These are phyloP conservation scores for Scortechinia acanthostroma DNA, from an alignment of 2,329 filamentous ascomycete genomes.

Conservation along the genomic window DNA sequence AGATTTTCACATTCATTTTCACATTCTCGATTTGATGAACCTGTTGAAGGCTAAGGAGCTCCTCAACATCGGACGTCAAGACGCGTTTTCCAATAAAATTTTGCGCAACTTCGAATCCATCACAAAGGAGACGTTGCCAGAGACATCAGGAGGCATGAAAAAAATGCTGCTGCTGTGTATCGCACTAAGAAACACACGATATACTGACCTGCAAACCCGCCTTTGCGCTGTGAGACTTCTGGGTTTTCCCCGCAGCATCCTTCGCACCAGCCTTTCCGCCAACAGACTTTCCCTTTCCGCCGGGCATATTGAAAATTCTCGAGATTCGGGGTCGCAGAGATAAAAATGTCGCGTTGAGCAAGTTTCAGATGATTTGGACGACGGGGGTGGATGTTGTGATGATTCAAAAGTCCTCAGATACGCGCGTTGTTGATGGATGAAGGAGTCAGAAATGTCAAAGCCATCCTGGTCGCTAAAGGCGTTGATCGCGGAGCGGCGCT, in stretches of 20 bases:
- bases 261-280: constrained; percentile 30
- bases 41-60: too few relatives aligned
- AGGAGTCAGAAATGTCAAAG: background rate
- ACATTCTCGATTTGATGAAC: too few relatives aligned
- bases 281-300: constrained; percentile 83
- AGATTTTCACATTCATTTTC: too few relatives aligned
- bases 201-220: constrained; percentile 85
- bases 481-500: background rate
- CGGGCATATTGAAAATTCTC: constrained; percentile 29
- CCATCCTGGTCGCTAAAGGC: background rate
- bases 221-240: constrained; percentile 91
- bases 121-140: too few relatives aligned
- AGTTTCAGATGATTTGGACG: background rate
- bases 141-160: too few relatives aligned
- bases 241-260: constrained; percentile 71
- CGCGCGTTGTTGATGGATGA: background rate
- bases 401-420: background rate
- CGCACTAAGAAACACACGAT: too few relatives aligned
- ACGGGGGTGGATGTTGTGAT: background rate
- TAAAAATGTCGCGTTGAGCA: background rate
- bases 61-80: too few relatives aligned
- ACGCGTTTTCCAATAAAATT: too few relatives aligned
- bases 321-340: background rate
- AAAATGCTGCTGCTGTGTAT: too few relatives aligned
- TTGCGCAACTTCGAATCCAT: too few relatives aligned